Base-by-base conservation (phyloP, 2,329 filamentous ascomycete genomes). In the Podosphaera fusca region DNA sequence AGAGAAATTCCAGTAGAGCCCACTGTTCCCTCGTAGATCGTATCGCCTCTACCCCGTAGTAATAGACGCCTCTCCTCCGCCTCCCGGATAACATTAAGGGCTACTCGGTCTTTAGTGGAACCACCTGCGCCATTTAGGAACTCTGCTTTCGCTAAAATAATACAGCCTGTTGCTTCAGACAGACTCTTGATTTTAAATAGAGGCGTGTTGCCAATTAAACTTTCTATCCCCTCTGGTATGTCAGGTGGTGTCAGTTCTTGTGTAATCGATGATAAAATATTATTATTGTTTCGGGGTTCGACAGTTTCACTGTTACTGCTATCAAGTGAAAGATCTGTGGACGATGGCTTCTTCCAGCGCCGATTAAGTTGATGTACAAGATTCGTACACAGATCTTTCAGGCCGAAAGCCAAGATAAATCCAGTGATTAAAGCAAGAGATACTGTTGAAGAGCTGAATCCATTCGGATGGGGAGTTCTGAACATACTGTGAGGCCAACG, bases 1-100 rank as follows among this genome's bases (percentile, higher is more conserved):
- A 98, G 76, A 14, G 89, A 95, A 64, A 98, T 96, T 30, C 92
- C 92, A 0, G 92, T 98, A 67, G 87, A 94, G 59, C 92, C 92
- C 14, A 95, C 89, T 1, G 92, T 98, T 62, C 92, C 92, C 72
- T 98, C 92, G 70, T 96, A 98, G 65, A 98, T 88, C 49, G 86
- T 94, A 69, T 98, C 92, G 60, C 90, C 90, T 30, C 84, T 82
- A 62, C 84, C 75, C 0, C 92, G 90, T 0, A 75, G 77, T 51
- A 98, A 71, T 21, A 89, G 73, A 1, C 88, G 88, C 54, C 77
- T 72, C 60, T 79, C 76, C 73, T 98, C 92, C 49, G 89, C 92
- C 68, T 81, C 71, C 50, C 80, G 72, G 67, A 98, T 94, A 75
- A 96, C 94, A 70, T 79, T 85, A 42, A 96, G 76, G 1, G 92